Conservation (phyloP, 2,329 filamentous ascomycete genomes). For the Pseudogymnoascus sp. region DNA sequence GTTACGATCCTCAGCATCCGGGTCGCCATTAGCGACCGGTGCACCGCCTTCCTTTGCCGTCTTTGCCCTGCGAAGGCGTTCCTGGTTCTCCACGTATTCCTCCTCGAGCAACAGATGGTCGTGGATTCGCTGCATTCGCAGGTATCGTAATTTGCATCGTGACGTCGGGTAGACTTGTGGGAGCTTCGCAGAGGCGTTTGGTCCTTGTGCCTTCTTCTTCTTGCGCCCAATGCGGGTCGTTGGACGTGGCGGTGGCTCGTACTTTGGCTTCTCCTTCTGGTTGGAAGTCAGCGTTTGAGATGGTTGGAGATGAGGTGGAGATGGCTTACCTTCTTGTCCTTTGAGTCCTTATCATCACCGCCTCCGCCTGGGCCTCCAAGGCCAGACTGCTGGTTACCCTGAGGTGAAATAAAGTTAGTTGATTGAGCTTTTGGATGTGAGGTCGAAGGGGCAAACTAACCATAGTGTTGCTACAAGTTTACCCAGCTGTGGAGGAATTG, state of each 20-base stretch:
- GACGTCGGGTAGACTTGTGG: slow-evolving; percentile 91
- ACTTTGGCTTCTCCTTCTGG: slow-evolving; percentile 99
- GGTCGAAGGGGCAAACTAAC: slow-evolving; percentile 4
- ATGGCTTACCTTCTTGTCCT: slow-evolving; percentile 79
- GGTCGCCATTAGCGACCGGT: slow-evolving; percentile 53
- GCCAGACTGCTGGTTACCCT: slow-evolving; percentile 38
- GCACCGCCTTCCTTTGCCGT: slow-evolving; percentile 61
- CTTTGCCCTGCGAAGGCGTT: slow-evolving; percentile 89
- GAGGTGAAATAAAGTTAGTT: not conserved
- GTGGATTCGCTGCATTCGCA: slow-evolving; percentile 98
- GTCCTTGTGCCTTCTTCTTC: slow-evolving; percentile 94
- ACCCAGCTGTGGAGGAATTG: slow-evolving; percentile 3
- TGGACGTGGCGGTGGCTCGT: slow-evolving; percentile 93
- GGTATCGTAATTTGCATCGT: slow-evolving; percentile 91
- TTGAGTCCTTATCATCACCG: slow-evolving; percentile 71
- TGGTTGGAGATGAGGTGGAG: not conserved
- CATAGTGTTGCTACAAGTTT: slow-evolving; percentile 6
- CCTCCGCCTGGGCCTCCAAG: slow-evolving; percentile 39
- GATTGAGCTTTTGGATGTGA: not conserved
- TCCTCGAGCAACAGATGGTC: slow-evolving; percentile 95
- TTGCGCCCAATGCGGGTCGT: slow-evolving; percentile 95
- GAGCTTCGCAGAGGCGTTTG: slow-evolving; percentile 90
- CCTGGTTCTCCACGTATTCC: slow-evolving; percentile 98
- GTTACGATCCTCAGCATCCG: slow-evolving; percentile 73
- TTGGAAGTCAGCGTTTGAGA: slow-evolving; percentile 10